Evolutionary conservation across 2,329 filamentous ascomycete genomes (phyloP), one percentile per base, ranked within the genome.

Genomic region (Monilinia vaccinii-corymbosi): DNA sequence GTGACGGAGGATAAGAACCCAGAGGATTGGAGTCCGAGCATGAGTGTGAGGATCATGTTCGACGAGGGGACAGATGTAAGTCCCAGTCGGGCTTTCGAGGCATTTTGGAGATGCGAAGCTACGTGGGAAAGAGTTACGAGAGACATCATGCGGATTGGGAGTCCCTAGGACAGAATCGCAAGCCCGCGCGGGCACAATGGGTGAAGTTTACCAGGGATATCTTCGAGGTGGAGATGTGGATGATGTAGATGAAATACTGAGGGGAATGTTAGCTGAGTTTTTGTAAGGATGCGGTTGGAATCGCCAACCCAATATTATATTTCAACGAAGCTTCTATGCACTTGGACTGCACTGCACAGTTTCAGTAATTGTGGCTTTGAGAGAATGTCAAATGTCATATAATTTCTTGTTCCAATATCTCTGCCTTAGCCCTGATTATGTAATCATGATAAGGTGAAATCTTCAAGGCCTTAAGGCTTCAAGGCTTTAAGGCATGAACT

Each of bases 41-140:
- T 77, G 50, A 89, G 76, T 40, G 76, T 78, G 66, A 87, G 81
- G 73, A 88, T 83, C 62, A 87, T 76, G 64, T 86, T 86, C 31
- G 83, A 82, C 68, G 84, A 81, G 44, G 85, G 84, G 61, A 89
- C 82, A 45, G 85, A 88, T 10, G 86, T 89, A 25, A 88, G 75
- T 63, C 83, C 84, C 14, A 90, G 78, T 4, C 86, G 85, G 14
- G 84, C 85, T 69, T 83, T 83, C 48, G 84, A 87, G 67, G 84
- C 85, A 75, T 90, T 90, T 74, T 88, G 85, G 61, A 90, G 76
- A 73, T 89, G 86, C 55, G 87, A 88, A 75, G 85, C 89, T 69
- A 88, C 80, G 74, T 87, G 75, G 62, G 85, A 78, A 69, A 89
- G 83, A 72, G 85, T 82, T 72, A 85, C 82, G 74, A 89, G 84